Evolutionary conservation across 2,329 filamentous ascomycete species (phyloP), one percentile per base, ranked within the genome.

Genomic region (Alternaria brassicicola): DNA sequence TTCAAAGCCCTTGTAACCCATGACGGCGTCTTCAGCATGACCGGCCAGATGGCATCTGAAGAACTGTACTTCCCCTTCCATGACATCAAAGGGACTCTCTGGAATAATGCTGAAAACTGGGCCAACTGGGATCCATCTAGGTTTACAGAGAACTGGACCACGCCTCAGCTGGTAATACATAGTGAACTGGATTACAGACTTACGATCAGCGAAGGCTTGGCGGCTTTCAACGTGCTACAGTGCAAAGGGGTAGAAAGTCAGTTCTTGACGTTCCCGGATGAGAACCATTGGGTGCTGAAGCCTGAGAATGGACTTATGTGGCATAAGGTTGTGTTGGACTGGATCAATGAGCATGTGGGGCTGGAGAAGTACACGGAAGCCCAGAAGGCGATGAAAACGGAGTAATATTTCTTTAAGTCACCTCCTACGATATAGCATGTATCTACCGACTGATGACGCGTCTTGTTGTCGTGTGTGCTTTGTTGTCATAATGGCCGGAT

Each of bases 1-100:
- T 96, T 97, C 84, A 92, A 92, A 77, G 92, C 92, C 0, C 83
- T 97, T 4, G 92, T 96, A 26, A 93, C 89, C 68, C 93, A 97
- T 74, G 92, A 97, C 67, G 93, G 93, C 46, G 89, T 93, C 52
- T 95, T 93, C 77, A 90, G 87, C 68, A 79, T 81, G 57, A 76
- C 80, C 12, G 76, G 77, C n/a, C 79, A 82, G 71, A 76, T 84
- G 63, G 76, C 79, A 0, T 81, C 79, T 2, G 83, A 85, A 17
- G 83, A 84, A 56, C 68, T 84, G 10, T 84, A 80, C 76, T 84
- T 84, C 67, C 81, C 80, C 9, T 76, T 83, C 62, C 83, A 80
- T 62, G 82, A 79, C 36, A 63, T 79, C 23, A 65, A 66, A 6
- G 76, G 75, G 47, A 63, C 57, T 13, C 69, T 73, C 13, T 79